Conservation (phyloP, 1,284 basidiomycete species). For the Gymnopus androsaceus region DNA sequence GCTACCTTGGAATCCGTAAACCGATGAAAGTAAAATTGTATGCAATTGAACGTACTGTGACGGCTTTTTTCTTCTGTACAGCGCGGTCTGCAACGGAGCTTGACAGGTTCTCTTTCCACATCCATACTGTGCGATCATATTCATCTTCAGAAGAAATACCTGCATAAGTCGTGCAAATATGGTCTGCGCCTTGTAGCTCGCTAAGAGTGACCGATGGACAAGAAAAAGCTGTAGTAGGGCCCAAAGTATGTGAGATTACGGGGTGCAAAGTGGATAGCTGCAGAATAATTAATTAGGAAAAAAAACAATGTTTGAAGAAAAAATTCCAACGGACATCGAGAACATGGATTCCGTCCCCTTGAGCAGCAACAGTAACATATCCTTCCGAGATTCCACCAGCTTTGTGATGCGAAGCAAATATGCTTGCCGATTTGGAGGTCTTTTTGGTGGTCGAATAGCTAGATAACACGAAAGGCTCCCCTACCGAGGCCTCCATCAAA, state of each 20-base stretch:
- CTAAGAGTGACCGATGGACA: constrained; percentile 54
- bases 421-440: constrained; percentile 29
- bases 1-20: constrained; percentile 32
- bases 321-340: constrained; percentile 55
- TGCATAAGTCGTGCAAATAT: constrained; percentile 55
- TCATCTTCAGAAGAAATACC: constrained; percentile 45
- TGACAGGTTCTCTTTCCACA: constrained; percentile 60
- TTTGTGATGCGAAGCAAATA: constrained; percentile 46
- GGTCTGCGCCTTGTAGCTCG: constrained; percentile 36
- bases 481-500: constrained; percentile 50
- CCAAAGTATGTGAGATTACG: constrained; percentile 65
- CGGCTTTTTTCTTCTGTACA: constrained; percentile 39
- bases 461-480: constrained; percentile 62
- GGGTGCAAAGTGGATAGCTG: constrained; percentile 70
- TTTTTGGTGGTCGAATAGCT: constrained; percentile 41
- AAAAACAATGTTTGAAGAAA: not conserved
- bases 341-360: constrained; percentile 72
- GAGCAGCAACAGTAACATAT: constrained; percentile 63
- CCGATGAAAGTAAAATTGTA: not conserved
- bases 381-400: constrained; percentile 29
- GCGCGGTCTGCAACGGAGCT: constrained; percentile 36
- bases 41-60: constrained; percentile 42
- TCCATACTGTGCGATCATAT: constrained; percentile 54
- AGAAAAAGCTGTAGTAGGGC: constrained; percentile 61
- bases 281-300: constrained; percentile 11